These are phyloP conservation scores for Petunia secreta DNA, from an alignment of 257 asterid genomes.

Conservation along the genomic window DNA sequence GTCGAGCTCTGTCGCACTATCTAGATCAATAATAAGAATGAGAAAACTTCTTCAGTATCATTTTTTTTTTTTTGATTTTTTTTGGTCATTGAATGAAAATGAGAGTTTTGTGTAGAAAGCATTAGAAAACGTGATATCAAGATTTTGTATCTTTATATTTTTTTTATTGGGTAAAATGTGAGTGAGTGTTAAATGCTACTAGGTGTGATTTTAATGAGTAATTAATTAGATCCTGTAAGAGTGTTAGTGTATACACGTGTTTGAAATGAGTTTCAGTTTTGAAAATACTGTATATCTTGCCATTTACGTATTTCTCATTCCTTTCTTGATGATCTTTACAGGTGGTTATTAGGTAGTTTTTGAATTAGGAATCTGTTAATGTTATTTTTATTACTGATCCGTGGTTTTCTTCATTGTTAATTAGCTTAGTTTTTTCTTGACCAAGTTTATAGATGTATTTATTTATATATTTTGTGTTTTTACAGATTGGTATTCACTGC, in stretches of 20 bases:
- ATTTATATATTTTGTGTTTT: not conserved
- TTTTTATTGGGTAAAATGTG: slow-evolving; percentile 35
- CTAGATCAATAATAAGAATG: too few relatives aligned
- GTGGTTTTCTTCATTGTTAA: not conserved
- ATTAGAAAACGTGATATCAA: not conserved
- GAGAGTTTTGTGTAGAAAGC: slow-evolving; percentile 22
- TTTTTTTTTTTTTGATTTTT: too few relatives aligned
- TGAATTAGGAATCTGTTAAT: not conserved
- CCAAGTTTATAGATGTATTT: not conserved
- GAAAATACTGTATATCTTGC: slow-evolving; percentile 3
- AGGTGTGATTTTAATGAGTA: not conserved
- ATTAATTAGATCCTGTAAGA: not conserved
- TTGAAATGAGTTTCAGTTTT: not conserved
- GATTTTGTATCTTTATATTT: not conserved
- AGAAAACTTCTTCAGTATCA: too few relatives aligned
- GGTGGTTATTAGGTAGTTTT: not conserved
- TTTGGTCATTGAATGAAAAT: not conserved
- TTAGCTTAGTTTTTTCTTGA: slow-evolving; percentile 16
- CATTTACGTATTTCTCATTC: not conserved
- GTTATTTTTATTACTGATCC: not conserved
- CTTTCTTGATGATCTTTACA: slow-evolving; percentile 18
- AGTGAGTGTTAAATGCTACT: slow-evolving; percentile 25
- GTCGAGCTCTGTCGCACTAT: too few relatives aligned
- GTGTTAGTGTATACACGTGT: slow-evolving; percentile 5
- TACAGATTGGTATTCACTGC: slow-evolving; percentile 47